Base-by-base conservation (phyloP, 169 alveolate species). In the Toxoplasma gondii region DNA sequence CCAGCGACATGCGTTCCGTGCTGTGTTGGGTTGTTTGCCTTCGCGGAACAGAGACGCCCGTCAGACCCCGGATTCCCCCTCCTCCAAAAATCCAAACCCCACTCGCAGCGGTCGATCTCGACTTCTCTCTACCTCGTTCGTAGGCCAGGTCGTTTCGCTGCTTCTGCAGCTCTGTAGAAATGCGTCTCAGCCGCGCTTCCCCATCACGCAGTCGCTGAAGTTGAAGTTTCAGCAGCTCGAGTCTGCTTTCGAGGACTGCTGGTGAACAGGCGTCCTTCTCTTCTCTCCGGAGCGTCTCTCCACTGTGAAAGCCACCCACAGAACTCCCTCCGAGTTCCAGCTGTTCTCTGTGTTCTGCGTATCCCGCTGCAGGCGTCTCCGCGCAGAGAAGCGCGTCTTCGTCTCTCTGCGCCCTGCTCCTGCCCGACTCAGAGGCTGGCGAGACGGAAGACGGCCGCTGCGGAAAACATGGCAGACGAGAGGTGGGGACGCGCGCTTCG, bases 171-270 rank as follows among this genome's bases (percentile, higher is more conserved):
- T 74, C 84, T 2, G 84, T n/a, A 2, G 84, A 74, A 7, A 74
- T 74, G 24, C 84, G 38, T 19, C 44, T 4, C 17, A 74, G 84
- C 19, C 84, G 41, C 84, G 84, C 84, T 36, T 74, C 84, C 45
- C 84, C 84, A n/a, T 74, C 84, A 27, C 84, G 84, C 84, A 74
- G 84, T 74, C 84, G 7, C 41, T 82, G 90, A 64, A 82, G 90
- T 38, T 82, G 90, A 38, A 82, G 27, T 22, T 31, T 38, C 9
- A 82, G 64, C 67, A 82, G 36, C 67, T 82, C 67, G 39, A 82
- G 54, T 49, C 39, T 82, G 53, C 90, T 44, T 27, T 82, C 90
- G 34, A 82, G 64, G 19, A 82, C 5, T 16, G 27, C 84, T 74
- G 45, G 39, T 1, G 84, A 36, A 36, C 39, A 22, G 82, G 7